Evolutionary conservation across 768 basidiomycete genomes (phyloP).

Genomic region (Tricholoma hemisulphureum): DNA sequence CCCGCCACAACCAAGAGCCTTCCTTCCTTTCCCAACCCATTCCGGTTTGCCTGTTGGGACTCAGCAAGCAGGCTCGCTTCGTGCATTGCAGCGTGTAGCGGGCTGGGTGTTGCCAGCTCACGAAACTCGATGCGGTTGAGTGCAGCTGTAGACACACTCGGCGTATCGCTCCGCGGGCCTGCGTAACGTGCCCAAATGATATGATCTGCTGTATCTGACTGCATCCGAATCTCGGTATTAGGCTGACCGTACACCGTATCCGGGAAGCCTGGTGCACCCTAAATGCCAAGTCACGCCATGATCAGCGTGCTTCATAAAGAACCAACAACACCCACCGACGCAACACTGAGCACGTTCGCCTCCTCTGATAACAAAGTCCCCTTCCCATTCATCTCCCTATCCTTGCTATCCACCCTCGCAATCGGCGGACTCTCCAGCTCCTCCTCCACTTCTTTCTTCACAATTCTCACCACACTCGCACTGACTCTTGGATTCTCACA

Average conservation of each 20-base stretch:
- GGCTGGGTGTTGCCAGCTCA: constrained; percentile 51
- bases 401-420: constrained; percentile 23
- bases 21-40: constrained; percentile 13
- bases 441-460: constrained; percentile 41
- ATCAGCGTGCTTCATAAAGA: background rate
- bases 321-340: constrained; percentile 42
- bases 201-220: constrained; percentile 84
- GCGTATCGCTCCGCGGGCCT: constrained; percentile 17
- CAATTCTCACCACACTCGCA: constrained; percentile 74
- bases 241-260: constrained; percentile 72
- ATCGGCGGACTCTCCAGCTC: constrained; percentile 20
- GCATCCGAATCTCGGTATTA: constrained; percentile 63
- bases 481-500: constrained; percentile 64
- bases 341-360: constrained; percentile 42
- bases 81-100: constrained; percentile 57
- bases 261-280: constrained; percentile 44
- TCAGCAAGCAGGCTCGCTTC: constrained; percentile 33
- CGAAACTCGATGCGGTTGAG: constrained; percentile 63
- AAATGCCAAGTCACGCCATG: background rate
- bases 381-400: constrained; percentile 24
- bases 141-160: constrained; percentile 29
- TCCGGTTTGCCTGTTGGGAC: background rate
- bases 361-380: constrained; percentile 25
- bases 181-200: constrained; percentile 70
- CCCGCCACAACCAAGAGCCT: constrained; percentile 68